Evolutionary conservation across 495 filamentous ascomycete species (phyloP), one percentile per base, ranked within the genome.

Genomic region (Penicillium tannophilum): DNA sequence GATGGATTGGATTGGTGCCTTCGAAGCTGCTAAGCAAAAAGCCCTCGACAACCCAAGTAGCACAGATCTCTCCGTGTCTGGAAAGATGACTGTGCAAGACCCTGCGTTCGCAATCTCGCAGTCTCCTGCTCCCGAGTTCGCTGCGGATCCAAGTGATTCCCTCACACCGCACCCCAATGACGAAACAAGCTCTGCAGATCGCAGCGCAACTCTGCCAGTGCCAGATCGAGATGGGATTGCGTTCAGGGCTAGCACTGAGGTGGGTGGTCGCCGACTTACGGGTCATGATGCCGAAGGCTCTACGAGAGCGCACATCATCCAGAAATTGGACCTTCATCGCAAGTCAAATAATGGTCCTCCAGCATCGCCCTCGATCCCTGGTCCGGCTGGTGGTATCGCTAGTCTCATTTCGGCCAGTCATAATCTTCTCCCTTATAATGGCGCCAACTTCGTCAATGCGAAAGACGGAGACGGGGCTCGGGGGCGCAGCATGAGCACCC

Each of bases 31-130:
- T 28, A 98, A 98, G 75, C 88, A 90, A 56, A 91, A 90, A 63
- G 93, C 93, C 2, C 79, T 98, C 49, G 91, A 97, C 67, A 86
- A 89, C 64, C 85, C 77, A 71, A 83, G 77, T 63, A 90, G 77
- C 76, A 86, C 73, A 33, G 86, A 84, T 58, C 72, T 84, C 47
- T 78, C 82, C n/a, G 68, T 83, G 3, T 78, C 81, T 11, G 83
- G 82, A 7, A 86, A 85, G 43, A 64, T 82, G 30, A 72, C 68
- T 23, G 71, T 77, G 33, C 76, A 81, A 52, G 92, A 97, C 71
- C 88, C 91, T 33, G 95, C 94, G 12, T 98, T 98, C 74, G 86
- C 92, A 10, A 93, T 98, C 62, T 96, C 89, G 8, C 89, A 91
- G 19, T 89, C 94, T 16, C 87, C 88, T 45, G 89, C 94, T 2